These are phyloP conservation scores for Rehmannia glutinosa DNA, from an alignment of 257 asterid species.

Conservation along the genomic window DNA sequence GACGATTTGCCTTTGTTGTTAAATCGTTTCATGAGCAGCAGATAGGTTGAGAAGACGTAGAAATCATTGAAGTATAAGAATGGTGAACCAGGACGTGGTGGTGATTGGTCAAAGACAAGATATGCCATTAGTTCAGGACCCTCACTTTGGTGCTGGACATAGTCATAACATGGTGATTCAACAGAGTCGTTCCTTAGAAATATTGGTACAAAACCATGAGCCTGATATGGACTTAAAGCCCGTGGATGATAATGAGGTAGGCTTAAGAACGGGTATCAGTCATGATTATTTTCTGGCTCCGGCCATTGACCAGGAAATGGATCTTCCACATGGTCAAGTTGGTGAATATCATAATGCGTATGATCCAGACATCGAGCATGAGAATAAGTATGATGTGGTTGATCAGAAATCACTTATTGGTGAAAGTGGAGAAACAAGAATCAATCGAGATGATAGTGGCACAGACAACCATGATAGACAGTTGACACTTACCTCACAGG, in stretches of 20 bases:
- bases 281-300: conserved; percentile 26
- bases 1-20: background rate
- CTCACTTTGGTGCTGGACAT: conserved; percentile 26
- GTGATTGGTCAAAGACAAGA: conserved; percentile 22
- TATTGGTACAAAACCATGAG: conserved; percentile 24
- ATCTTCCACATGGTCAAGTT: conserved; percentile 23
- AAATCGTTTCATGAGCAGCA: background rate
- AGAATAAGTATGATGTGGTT: conserved; percentile 29
- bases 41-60: conserved; percentile 9
- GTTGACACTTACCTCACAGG: conserved; percentile 30
- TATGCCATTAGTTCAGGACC: conserved; percentile 30
- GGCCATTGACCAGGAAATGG: conserved; percentile 22
- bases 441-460: conserved; percentile 29
- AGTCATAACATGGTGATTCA: conserved; percentile 22
- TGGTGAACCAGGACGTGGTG: conserved; percentile 29
- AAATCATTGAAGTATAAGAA: conserved; percentile 14
- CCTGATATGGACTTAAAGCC: conserved; percentile 26
- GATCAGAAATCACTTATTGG: conserved; percentile 18
- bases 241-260: conserved; percentile 17
- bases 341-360: conserved; percentile 23
- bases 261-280: conserved; percentile 21
- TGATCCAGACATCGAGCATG: conserved; percentile 28
- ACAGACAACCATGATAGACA: conserved; percentile 22
- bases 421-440: conserved; percentile 19
- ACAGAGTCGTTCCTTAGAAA: conserved; percentile 21